phyloP scores from a whole-genome alignment of 2,329 filamentous ascomycete species.

The Hymenotorrendiella dingleyae region DNA sequence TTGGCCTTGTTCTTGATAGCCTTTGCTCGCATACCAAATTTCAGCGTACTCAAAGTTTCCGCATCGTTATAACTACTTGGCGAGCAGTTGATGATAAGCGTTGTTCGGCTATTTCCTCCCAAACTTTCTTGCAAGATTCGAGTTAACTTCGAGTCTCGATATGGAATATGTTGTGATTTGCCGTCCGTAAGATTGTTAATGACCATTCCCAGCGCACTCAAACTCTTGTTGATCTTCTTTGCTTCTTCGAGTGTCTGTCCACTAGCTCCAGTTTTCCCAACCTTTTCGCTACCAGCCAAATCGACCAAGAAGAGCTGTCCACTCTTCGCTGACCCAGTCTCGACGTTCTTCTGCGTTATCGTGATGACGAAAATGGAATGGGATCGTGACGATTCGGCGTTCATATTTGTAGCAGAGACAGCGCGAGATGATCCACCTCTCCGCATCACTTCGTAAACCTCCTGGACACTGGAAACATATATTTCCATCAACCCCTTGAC shows the following conservation, averaged over 20 bases:
- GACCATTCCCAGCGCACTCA: conserved; percentile 97
- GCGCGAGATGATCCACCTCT: conserved; percentile 82
- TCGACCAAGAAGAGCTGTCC: conserved; percentile 96
- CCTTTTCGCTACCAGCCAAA: conserved; percentile 96
- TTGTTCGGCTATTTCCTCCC: conserved; percentile 97
- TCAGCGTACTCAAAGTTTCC: conserved; percentile 85
- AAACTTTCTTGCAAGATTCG: conserved; percentile 95
- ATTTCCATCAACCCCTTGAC: conserved; percentile 93
- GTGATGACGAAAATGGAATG: conserved; percentile 98
- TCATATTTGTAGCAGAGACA: conserved; percentile 98
- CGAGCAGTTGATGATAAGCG: conserved; percentile 98
- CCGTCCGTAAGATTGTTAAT: conserved; percentile 96
- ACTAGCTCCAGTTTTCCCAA: conserved; percentile 95
- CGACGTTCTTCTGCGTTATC: conserved; percentile 94
- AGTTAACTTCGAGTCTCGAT: conserved; percentile 96
- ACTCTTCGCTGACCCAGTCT: conserved; percentile 92
- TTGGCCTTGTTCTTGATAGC: conserved; percentile 99
- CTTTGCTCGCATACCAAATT: conserved; percentile 95
- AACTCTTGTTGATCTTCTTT: conserved; percentile 99
- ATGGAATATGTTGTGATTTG: conserved; percentile 93
- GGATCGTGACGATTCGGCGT: conserved; percentile 94
- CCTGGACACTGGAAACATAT: conserved; percentile 90
- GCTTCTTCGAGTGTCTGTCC: conserved; percentile 96
- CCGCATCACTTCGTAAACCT: conserved; percentile 96
- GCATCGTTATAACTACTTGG: conserved; percentile 97